These are phyloP conservation scores for Pythium phragmitis DNA, from an alignment of 352 stramenopile genomes.

Conservation along the genomic window DNA sequence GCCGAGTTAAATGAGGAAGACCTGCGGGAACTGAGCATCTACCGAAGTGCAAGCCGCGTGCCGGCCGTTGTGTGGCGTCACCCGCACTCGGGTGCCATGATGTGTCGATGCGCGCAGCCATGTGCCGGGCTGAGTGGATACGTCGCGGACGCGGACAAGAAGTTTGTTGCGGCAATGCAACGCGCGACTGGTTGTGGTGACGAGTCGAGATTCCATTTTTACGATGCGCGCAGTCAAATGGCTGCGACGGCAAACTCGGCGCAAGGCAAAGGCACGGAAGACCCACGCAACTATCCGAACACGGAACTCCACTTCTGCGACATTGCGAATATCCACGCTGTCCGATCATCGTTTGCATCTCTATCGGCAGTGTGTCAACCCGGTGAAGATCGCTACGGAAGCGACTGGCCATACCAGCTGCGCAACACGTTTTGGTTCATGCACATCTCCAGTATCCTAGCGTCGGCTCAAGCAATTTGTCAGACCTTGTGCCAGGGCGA, in stretches of 20 bases:
- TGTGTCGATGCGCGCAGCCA: conserved; percentile 86
- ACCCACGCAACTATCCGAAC: conserved; percentile 94
- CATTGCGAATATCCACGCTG: conserved; percentile 99
- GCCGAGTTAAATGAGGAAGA: conserved; percentile 91
- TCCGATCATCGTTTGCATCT: conserved; percentile 88
- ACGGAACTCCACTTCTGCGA: conserved; percentile 97
- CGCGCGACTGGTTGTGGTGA: conserved; percentile 54
- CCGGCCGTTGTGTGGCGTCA: conserved; percentile 93
- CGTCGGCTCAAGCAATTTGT: conserved; percentile 92
- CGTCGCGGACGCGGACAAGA: conserved; percentile 76
- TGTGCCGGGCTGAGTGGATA: conserved; percentile 83
- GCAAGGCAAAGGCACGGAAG: conserved; percentile 87
- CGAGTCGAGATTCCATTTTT: conserved; percentile 83
- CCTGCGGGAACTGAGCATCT: conserved; percentile 82
- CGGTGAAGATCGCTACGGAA: conserved; percentile 67
- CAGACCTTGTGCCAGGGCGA: conserved; percentile 92
- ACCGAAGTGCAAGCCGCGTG: conserved; percentile 93
- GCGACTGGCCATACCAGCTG: conserved; percentile 85
- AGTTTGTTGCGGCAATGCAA: conserved; percentile 75
- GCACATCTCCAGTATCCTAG: conserved; percentile 95
- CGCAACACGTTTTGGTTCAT: conserved; percentile 98
- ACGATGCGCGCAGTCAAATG: conserved; percentile 84
- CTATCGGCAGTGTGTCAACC: conserved; percentile 78
- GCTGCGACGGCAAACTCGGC: conserved; percentile 81
- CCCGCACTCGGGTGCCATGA: conserved; percentile 86